These are phyloP conservation scores for Lyophyllum atratum DNA, from an alignment of 768 basidiomycete species.

Conservation along the genomic window DNA sequence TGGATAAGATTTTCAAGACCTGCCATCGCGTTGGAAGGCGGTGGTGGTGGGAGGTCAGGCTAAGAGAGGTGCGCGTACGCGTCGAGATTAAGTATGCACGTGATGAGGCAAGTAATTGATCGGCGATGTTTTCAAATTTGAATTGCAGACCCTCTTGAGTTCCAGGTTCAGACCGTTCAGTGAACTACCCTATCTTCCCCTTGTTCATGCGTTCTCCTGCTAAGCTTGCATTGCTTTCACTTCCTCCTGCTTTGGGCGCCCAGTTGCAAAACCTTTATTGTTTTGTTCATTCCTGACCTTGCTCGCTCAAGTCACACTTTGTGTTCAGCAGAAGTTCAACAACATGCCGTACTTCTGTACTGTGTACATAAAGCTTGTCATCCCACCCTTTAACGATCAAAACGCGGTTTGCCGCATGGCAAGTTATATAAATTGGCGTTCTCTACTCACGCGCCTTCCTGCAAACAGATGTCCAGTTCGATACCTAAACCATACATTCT, in stretches of 20 bases:
- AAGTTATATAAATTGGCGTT: neutral
- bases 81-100: neutral
- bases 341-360: no score
- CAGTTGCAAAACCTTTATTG: no score
- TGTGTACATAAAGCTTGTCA: neutral
- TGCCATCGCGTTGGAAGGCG: constrained; percentile 25
- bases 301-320: neutral
- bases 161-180: no score
- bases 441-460: neutral
- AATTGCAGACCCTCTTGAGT: no score
- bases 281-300: no score
- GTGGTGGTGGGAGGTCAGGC: neutral
- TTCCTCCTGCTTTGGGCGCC: no score
- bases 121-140: neutral
- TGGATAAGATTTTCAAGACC: constrained; percentile 54
- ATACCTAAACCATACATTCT: neutral
- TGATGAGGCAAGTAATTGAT: neutral
- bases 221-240: no score
- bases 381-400: neutral
- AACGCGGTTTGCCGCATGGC: neutral
- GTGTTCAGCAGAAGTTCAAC: no score
- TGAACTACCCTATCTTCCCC: no score
- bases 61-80: neutral
- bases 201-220: no score
- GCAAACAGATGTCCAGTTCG: neutral